Conservation (phyloP, 2,329 filamentous ascomycete genomes). For the Cercospora nicotianae region DNA sequence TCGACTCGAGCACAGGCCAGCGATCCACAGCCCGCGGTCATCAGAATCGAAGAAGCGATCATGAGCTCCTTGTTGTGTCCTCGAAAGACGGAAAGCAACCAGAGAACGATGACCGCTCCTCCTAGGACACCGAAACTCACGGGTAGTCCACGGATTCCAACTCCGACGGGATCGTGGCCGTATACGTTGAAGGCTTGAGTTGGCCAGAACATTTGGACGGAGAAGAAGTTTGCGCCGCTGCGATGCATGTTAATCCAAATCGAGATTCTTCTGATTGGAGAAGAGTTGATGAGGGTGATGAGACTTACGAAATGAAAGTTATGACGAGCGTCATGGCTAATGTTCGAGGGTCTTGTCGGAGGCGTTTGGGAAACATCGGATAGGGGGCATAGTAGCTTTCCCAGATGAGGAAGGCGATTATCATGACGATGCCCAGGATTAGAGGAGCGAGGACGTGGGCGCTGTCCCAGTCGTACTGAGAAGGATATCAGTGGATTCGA, state of each 20-base stretch:
- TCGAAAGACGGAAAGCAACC: slow-evolving; percentile 58
- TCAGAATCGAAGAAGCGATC: slow-evolving; percentile 60
- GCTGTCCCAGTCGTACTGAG: slow-evolving; percentile 34
- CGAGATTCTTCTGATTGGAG: no score
- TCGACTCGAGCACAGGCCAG: slow-evolving; percentile 35
- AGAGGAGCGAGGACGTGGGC: slow-evolving; percentile 39
- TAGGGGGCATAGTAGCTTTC: slow-evolving; percentile 32
- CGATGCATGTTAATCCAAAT: neutral
- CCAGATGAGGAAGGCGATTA: slow-evolving; percentile 40
- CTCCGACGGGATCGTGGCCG: slow-evolving; percentile 60
- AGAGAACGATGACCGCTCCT: slow-evolving; percentile 61
- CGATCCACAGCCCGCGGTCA: slow-evolving; percentile 59
- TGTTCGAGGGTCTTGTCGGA: slow-evolving; percentile 35
- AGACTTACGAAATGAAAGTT: slow-evolving; percentile 36
- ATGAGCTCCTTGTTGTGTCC: slow-evolving; percentile 63
- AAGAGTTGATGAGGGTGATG: neutral
- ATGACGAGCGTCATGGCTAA: slow-evolving; percentile 42
- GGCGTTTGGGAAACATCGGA: slow-evolving; percentile 35
- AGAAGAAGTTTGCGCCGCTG: slow-evolving; percentile 43
- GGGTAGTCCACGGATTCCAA: slow-evolving; percentile 64
- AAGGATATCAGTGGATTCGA: neutral
- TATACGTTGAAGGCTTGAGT: slow-evolving; percentile 43
- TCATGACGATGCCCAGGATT: slow-evolving; percentile 35
- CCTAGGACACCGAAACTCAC: slow-evolving; percentile 63
- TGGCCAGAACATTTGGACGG: slow-evolving; percentile 36